Conservation (phyloP, 2,329 filamentous ascomycete species). For the Salinomyces thailandicus region DNA sequence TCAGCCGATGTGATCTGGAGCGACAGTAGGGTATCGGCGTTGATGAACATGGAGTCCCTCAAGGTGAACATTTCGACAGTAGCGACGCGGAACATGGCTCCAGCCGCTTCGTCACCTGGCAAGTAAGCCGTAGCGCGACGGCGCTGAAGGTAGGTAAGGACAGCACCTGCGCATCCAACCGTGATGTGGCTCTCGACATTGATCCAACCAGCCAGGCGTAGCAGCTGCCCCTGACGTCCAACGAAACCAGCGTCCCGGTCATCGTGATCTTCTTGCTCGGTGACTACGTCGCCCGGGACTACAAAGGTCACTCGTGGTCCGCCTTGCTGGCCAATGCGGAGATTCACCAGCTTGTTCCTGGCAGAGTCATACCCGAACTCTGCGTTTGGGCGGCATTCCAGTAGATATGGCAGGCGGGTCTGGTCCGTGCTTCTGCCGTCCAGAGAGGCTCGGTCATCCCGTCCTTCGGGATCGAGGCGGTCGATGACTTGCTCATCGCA, state of each 20-base stretch:
- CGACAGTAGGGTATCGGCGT: conserved; percentile 65
- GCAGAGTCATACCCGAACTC: conserved; percentile 64
- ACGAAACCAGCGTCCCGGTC: conserved; percentile 35
- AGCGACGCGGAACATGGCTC: conserved; percentile 49
- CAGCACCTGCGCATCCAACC: conserved; percentile 75
- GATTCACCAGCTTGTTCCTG: conserved; percentile 52
- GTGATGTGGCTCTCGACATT: conserved; percentile 65
- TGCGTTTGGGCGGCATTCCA: conserved; percentile 58
- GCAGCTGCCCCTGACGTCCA: conserved; percentile 51
- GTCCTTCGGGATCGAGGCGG: conserved; percentile 33
- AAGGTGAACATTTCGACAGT: conserved; percentile 68
- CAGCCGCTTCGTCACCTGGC: conserved; percentile 46
- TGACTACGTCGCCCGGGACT: conserved; percentile 46
- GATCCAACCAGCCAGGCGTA: conserved; percentile 59
- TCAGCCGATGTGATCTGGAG: conserved; percentile 80
- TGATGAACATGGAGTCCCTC: conserved; percentile 60
- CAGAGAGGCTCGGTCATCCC: conserved; percentile 19
- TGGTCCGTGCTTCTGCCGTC: conserved; percentile 29
- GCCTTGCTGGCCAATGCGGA: conserved; percentile 43
- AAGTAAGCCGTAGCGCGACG: conserved; percentile 53
- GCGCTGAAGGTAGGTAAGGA: conserved; percentile 68
- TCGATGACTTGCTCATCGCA: conserved; percentile 41
- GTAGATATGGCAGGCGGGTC: conserved; percentile 46
- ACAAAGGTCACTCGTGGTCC: conserved; percentile 46
- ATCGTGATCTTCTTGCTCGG: conserved; percentile 28